Base-by-base conservation (phyloP, 1,284 basidiomycete species). In the Cryptococcus floricola region DNA sequence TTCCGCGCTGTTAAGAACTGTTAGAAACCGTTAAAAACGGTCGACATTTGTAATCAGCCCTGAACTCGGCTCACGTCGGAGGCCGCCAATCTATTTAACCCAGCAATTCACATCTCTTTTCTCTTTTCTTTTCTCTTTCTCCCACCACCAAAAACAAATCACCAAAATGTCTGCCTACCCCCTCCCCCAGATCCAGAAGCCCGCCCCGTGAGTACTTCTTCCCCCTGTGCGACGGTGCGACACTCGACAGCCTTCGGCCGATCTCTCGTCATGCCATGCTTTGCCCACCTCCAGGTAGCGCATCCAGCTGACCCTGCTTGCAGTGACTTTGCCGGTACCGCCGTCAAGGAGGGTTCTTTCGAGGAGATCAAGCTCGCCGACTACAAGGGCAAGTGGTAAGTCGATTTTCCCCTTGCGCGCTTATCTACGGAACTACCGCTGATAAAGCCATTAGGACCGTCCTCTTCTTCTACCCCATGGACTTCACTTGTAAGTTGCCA, bases 301-400 rank as follows among this genome's bases (percentile, higher is more conserved):
- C 48, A 38, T 23, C 42, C 28, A 7, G 13, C 34, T 52, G 42
- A 34, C 34, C 27, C 39, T n/a, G 18, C 27, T n/a, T 34, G 38
- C 52, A 73, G 70, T 62, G 62, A 56, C 27, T 92, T 93, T 81
- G 85, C 81, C 66, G 86, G 87, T 51, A 81, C 84, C 51, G 85
- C 87, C 62, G 87, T 93, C 68, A 79, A 85, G 61, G 85, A 88
- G 48, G 87, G 88, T 59, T 74, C 82, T 59, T 91, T 94, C 78
- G 80, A 85, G 70, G 85, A 91, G 38, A 77, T 91, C 62, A 84
- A 85, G 45, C 79, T 91, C 56, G 77, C 82, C 12, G 84, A 89
- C 65, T 90, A 81, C 78, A 77, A 84, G 56, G 90, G 91, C 50
- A 84, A 90, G 85, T 94, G 91, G 91, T 88, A 63, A 61, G 71